Evolutionary conservation across 306 rosid genomes (phyloP).

Genomic region (Malus fusca): DNA sequence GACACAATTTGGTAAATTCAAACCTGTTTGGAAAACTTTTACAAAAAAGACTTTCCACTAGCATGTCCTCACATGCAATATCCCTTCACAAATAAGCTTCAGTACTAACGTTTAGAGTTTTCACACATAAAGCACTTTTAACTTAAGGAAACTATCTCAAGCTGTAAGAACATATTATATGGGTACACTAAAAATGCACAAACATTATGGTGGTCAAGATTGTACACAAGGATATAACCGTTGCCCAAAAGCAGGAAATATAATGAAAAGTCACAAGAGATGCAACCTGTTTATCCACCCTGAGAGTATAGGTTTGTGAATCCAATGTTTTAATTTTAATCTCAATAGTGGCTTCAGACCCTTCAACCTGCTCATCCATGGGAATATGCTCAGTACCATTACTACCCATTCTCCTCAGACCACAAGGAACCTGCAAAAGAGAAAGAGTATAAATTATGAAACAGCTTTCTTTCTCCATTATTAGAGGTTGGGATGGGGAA

Average conservation of each 20-base stretch:
- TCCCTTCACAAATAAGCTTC: constrained; percentile 12
- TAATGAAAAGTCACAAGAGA: constrained; percentile 1
- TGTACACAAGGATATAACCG: neutral
- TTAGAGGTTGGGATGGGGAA: neutral
- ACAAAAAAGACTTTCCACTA: neutral
- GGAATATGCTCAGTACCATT: constrained; percentile 29
- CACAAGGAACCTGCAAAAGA: constrained; percentile 24
- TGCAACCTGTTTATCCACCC: constrained; percentile 91
- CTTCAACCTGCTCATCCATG: constrained; percentile 33
- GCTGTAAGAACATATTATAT: constrained; percentile 8
- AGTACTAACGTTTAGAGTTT: neutral
- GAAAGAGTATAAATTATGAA: neutral
- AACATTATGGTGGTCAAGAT: neutral
- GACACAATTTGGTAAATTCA: neutral
- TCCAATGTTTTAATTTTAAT: constrained; percentile 92
- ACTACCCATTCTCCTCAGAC: constrained; percentile 63
- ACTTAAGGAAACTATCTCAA: constrained; percentile 1
- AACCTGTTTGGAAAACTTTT: neutral
- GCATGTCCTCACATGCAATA: neutral
- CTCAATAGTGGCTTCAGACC: constrained; percentile 72
- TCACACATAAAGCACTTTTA: constrained; percentile 4
- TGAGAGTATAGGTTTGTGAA: constrained; percentile 80
- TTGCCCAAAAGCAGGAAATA: neutral
- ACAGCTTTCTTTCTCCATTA: neutral
- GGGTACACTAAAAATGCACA: neutral